These are phyloP conservation scores for Trametes sp. DNA, from an alignment of 1,284 basidiomycete genomes.

Conservation along the genomic window DNA sequence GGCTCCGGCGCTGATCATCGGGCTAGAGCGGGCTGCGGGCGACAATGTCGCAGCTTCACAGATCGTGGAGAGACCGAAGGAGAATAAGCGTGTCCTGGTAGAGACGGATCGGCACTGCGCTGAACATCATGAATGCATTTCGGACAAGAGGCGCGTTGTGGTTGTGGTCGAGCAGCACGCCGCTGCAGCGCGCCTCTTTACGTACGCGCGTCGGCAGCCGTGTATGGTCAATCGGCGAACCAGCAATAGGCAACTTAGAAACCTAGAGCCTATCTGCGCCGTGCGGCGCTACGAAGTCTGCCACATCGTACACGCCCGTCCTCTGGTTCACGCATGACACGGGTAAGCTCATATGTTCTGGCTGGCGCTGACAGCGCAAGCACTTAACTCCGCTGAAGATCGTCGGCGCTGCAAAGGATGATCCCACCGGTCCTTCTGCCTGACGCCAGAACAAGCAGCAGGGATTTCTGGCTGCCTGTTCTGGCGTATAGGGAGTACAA, in stretches of 20 bases:
- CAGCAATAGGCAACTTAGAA: neutral
- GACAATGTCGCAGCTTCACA: too few relatives aligned
- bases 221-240: slow-evolving; percentile 11
- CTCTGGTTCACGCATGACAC: too few relatives aligned
- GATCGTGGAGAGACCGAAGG: too few relatives aligned
- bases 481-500: neutral
- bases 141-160: too few relatives aligned
- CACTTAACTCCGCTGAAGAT: neutral
- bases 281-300: neutral
- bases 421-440: neutral
- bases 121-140: too few relatives aligned
- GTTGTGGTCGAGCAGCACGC: neutral
- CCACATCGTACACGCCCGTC: neutral
- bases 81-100: too few relatives aligned
- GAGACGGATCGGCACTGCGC: too few relatives aligned
- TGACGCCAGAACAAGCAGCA: neutral
- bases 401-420: neutral
- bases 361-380: neutral
- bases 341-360: neutral
- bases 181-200: slow-evolving; percentile 12
- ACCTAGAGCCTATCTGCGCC: slow-evolving; percentile 1
- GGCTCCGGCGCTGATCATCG: too few relatives aligned
- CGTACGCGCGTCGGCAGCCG: slow-evolving; percentile 18
- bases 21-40: too few relatives aligned
- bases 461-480: neutral